phyloP scores from a whole-genome alignment of 106 monocot species.

The Dendrobium huoshanense region DNA sequence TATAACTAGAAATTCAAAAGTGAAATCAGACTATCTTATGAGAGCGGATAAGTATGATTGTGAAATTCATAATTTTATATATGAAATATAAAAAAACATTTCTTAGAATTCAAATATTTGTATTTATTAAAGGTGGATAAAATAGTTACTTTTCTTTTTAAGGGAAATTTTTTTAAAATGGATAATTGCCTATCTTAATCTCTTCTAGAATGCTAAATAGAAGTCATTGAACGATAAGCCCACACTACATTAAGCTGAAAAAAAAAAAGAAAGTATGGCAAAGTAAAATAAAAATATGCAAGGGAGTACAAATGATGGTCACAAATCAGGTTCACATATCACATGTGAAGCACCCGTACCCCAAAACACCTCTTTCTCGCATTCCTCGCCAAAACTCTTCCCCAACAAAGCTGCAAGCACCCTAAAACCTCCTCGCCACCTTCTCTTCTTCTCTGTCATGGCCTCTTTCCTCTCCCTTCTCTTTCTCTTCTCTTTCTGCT shows the following conservation, averaged over 20 bases:
- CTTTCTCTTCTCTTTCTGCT: conserved; percentile 2
- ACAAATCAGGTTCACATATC: neutral
- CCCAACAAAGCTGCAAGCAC: neutral
- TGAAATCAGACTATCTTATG: too few species aligned
- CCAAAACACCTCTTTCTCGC: neutral
- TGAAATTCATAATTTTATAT: too few species aligned
- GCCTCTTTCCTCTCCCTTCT: conserved; percentile 14
- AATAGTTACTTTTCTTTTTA: too few species aligned
- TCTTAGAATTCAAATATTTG: too few species aligned
- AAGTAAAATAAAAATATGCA: neutral
- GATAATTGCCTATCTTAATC: too few species aligned
- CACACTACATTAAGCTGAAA: neutral
- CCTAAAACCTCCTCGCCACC: neutral
- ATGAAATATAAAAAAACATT: too few species aligned
- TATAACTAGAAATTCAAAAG: too few species aligned
- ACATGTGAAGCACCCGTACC: neutral
- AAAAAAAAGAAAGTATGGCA: neutral
- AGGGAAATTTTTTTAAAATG: too few species aligned
- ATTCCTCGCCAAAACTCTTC: neutral
- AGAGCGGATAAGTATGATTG: too few species aligned
- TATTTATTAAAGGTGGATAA: too few species aligned
- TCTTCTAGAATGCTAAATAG: too few species aligned
- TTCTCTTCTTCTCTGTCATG: conserved; percentile 9
- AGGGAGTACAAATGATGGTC: neutral
- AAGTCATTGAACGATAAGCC: too few species aligned